phyloP scores from a whole-genome alignment of 83 land plant genomes.

The Larix sibirica region DNA sequence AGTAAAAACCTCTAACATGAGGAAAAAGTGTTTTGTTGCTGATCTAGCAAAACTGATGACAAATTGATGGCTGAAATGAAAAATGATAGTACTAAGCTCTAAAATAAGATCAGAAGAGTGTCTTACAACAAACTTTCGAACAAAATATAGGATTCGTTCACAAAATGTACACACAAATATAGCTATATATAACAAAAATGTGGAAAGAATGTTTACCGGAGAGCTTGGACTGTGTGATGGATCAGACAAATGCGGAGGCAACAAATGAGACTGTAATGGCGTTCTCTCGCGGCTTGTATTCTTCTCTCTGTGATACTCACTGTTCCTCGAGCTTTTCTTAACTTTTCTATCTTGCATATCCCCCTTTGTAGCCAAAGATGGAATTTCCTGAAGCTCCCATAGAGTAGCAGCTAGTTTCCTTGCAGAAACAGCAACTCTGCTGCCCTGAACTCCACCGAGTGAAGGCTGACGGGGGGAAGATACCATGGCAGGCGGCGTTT shows the following conservation, averaged over 20 bases:
- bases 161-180: neutral
- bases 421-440: slow-evolving; percentile 52
- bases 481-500: slow-evolving; percentile 21
- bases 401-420: slow-evolving; percentile 69
- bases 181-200: neutral
- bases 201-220: slow-evolving; percentile 31
- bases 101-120: too few species aligned
- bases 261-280: slow-evolving; percentile 18
- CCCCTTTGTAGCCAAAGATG: slow-evolving; percentile 18
- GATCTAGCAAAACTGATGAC: too few species aligned
- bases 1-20: neutral
- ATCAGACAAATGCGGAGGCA: slow-evolving; percentile 52
- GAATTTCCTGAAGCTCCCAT: slow-evolving; percentile 68
- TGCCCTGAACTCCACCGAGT: slow-evolving; percentile 8
- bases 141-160: neutral
- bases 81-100: too few species aligned
- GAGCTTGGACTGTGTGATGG: slow-evolving; percentile 48
- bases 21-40: too few species aligned
- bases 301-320: slow-evolving; percentile 9
- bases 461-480: slow-evolving; percentile 14
- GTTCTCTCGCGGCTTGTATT: slow-evolving; percentile 20
- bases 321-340: slow-evolving; percentile 14
- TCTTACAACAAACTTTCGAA: too few species aligned
- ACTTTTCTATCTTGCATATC: slow-evolving; percentile 7
- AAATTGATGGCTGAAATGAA: too few species aligned